phyloP scores from a whole-genome alignment of 2,329 filamentous ascomycete species.

The Colletotrichum cordylinicola region DNA sequence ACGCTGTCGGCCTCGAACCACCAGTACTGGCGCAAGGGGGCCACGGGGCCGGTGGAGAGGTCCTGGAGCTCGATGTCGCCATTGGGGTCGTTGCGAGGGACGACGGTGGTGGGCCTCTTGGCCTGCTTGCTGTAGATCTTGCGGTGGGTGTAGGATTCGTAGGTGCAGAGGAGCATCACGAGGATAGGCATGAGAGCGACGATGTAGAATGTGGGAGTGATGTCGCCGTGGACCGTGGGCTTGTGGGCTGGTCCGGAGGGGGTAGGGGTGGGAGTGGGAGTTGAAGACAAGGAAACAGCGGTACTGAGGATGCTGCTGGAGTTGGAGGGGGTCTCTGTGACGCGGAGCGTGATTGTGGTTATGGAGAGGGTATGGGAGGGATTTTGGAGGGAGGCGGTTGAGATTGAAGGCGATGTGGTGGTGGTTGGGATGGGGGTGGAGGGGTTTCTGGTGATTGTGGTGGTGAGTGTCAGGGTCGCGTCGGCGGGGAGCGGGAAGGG shows the following conservation, averaged over 20 bases:
- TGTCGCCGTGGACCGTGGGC: not conserved
- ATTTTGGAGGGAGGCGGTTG: not conserved
- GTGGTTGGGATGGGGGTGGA: not conserved
- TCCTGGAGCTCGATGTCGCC: constrained; percentile 20
- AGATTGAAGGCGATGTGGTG: not conserved
- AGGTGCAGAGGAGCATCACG: not conserved
- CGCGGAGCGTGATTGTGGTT: not conserved
- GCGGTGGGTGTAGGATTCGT: not conserved
- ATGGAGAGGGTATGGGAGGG: not conserved
- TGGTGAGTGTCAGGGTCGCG: not conserved
- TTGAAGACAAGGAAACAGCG: not conserved
- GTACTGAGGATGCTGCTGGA: not conserved
- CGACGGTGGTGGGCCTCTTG: not conserved
- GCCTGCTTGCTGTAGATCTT: not conserved
- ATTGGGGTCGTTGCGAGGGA: not conserved
- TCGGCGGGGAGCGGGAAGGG: not conserved
- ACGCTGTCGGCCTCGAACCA: constrained; percentile 17
- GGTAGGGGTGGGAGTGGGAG: not conserved
- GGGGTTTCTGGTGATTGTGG: not conserved
- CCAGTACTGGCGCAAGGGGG: not conserved
- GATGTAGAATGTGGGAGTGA: constrained; percentile 9
- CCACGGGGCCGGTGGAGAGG: not conserved
- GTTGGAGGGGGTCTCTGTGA: not conserved
- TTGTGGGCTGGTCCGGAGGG: not conserved
- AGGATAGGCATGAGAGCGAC: constrained; percentile 15